Base-by-base conservation (phyloP, 139 green algal species). In the Coelastrella sp. region DNA sequence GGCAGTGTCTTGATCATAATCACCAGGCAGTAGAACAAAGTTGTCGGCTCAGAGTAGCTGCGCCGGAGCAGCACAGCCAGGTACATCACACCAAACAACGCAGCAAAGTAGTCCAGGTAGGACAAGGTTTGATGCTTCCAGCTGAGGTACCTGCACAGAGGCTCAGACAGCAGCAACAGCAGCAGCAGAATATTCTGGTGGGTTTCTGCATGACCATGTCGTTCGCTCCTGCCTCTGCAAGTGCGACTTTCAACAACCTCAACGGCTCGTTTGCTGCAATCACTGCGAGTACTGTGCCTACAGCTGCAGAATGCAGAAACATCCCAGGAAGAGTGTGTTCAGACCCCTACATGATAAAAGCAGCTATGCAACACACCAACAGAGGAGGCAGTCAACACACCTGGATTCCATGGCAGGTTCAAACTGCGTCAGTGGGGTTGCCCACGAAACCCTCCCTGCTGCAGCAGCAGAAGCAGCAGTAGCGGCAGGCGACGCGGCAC, bases 81-180 rank as follows among this genome's bases (percentile, higher is more conserved):
- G 85, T 89, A 89, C 70, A 89, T 19, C 85, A 89, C n/a, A 8
- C 35, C 85, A 83, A 89, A 89, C 6, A 82, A 8, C 7, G 85
- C 85, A 60, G 85, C 59, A 56, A 75, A 49, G 72, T 89, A 83
- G 72, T 89, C 85, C 22, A 89, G 14, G 15, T 72, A 58, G 27
- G 80, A 56, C 72, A 83, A 61, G 56, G 9, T 68, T 35, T 89
- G 70, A 56, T 89, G 85, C 85, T 89, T 89, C 72, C 72, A 89
- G n/a, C 12, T 17, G 7, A 89, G 27, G n/a, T 89, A 89, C 17
- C 82, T 87, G 82, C 78, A 83, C 63, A 70, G 63, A 12, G 19
- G 15, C 19, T 7, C 15, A 24, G 17, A 49, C 19, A 76, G 19
- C 17, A 76, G 68, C 15, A 17, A 76, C 68, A 27, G 68, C 17